phyloP scores from a whole-genome alignment of 345 rosid species.

The Anastatica hierochuntica region DNA sequence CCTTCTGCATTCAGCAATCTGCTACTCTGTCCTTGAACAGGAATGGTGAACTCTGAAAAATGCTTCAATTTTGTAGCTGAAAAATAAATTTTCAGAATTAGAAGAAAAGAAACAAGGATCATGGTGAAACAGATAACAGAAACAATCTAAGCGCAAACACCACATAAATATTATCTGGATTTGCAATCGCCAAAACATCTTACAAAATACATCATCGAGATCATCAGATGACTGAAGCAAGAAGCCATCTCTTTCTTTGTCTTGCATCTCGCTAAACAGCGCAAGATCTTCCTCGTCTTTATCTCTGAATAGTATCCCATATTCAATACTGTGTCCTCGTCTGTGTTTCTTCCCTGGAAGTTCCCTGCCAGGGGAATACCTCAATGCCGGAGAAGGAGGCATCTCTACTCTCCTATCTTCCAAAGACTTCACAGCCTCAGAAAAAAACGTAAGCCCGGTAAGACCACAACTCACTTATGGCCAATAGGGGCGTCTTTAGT shows the following conservation, averaged over 20 bases:
- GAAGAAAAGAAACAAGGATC: not conserved
- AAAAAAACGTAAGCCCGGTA: not conserved
- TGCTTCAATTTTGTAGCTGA: slow-evolving; percentile 76
- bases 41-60: slow-evolving; percentile 69
- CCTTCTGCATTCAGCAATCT: slow-evolving; percentile 74
- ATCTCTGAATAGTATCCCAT: slow-evolving; percentile 49
- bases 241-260: slow-evolving; percentile 69
- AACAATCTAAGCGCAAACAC: slow-evolving; percentile 3
- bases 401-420: slow-evolving; percentile 31
- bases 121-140: not conserved
- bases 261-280: slow-evolving; percentile 80
- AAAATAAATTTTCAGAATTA: slow-evolving; percentile 7
- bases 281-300: slow-evolving; percentile 89
- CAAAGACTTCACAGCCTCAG: not conserved
- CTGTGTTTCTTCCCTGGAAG: slow-evolving; percentile 48
- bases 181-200: slow-evolving; percentile 15
- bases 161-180: too few species aligned
- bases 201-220: slow-evolving; percentile 80
- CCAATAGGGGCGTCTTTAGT: slow-evolving; percentile 6
- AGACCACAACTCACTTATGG: slow-evolving; percentile 16
- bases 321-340: slow-evolving; percentile 68
- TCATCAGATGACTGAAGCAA: slow-evolving; percentile 76
- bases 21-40: slow-evolving; percentile 81
- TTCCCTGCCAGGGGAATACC: slow-evolving; percentile 72
- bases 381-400: slow-evolving; percentile 88